Base-by-base conservation (phyloP, 257 asterid genomes). In the Mentha longifolia region DNA sequence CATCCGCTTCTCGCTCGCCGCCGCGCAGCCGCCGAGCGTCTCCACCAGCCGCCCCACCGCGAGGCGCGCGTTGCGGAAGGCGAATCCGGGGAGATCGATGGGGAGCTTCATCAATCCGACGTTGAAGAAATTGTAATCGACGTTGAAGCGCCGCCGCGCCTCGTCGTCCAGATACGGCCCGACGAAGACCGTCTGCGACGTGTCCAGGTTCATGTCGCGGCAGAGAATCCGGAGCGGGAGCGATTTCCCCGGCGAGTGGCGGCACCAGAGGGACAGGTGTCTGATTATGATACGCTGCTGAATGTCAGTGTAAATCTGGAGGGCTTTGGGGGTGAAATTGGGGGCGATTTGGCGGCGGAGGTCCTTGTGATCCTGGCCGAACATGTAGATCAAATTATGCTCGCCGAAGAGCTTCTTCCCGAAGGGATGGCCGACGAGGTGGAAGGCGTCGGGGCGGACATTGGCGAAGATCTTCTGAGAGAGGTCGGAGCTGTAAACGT, bases 391-490 rank as follows among this genome's bases (percentile, higher is more conserved):
- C 7, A 93, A 52, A 49, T 91, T 89, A 55, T 93, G 95, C 55
- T 91, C 96, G 15, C 97, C 97, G 77, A 91, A 91, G 22, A 93
- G 95, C 66, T 83, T 91, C 49, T 91, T 89, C 0, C 98, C 98
- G 64, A 93, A 89, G 13, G 97, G 97, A 20, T 91, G 97, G 35
- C 96, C 98, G 52, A 91, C 68, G 61, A 93, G 95, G 56, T 91
- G 97, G 76, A 93, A 93, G 65, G 92, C 97, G 59, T 94, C 98
- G 5, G 96, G 96, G 0, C 96, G 96, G 49, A 94, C 96, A 71
- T 91, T 94, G 70, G 95, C 59, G 67, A 94, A 94, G 78, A 94
- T 68, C 65, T 85, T 88, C 79, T 89, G 92, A 19, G 97, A 91
- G 22, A 85, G 85, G 17, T 94, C 96, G 20, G 96, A 41, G 49